A percentile compares a stretch with the other conserved stretches of the same genome.
Evolutionary conservation across 1,139 yeast species (phyloP).

Genomic region (Chernovozyma aurita): DNA sequence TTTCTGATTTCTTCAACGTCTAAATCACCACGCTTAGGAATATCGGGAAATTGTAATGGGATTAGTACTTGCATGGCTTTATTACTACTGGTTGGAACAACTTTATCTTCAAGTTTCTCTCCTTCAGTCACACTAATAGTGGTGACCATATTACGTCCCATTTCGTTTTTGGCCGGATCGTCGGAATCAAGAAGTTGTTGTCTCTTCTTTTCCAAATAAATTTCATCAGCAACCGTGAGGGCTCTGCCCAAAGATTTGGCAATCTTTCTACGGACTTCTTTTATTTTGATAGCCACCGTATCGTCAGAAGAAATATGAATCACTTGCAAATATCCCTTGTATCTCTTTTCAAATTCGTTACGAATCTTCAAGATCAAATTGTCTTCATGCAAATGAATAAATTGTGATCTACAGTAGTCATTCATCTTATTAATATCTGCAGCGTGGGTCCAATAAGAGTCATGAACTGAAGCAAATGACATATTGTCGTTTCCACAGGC

Average conservation of each 20-base stretch:
- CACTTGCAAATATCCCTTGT: slow-evolving; percentile 64
- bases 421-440: slow-evolving; percentile 75
- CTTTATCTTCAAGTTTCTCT: slow-evolving; percentile 23
- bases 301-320: slow-evolving; percentile 50
- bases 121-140: slow-evolving; percentile 65
- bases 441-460: slow-evolving; percentile 98
- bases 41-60: slow-evolving; percentile 67
- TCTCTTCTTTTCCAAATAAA: slow-evolving; percentile 65
- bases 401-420: slow-evolving; percentile 67
- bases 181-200: slow-evolving; percentile 49
- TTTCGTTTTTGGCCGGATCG: slow-evolving; percentile 43
- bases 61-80: slow-evolving; percentile 38
- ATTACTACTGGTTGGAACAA: slow-evolving; percentile 21
- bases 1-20: slow-evolving; percentile 70
- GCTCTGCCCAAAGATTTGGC: slow-evolving; percentile 50
- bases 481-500: slow-evolving; percentile 65
- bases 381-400: slow-evolving; percentile 70
- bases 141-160: slow-evolving; percentile 61
- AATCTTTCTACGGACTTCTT: slow-evolving; percentile 46
- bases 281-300: slow-evolving; percentile 50
- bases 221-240: slow-evolving; percentile 67
- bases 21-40: slow-evolving; percentile 81
- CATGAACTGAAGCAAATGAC: slow-evolving; percentile 95
- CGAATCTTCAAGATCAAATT: slow-evolving; percentile 68
- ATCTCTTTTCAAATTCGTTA: slow-evolving; percentile 78